Base-by-base conservation (phyloP, 2,329 filamentous ascomycete genomes). In the Fusarium sp. region DNA sequence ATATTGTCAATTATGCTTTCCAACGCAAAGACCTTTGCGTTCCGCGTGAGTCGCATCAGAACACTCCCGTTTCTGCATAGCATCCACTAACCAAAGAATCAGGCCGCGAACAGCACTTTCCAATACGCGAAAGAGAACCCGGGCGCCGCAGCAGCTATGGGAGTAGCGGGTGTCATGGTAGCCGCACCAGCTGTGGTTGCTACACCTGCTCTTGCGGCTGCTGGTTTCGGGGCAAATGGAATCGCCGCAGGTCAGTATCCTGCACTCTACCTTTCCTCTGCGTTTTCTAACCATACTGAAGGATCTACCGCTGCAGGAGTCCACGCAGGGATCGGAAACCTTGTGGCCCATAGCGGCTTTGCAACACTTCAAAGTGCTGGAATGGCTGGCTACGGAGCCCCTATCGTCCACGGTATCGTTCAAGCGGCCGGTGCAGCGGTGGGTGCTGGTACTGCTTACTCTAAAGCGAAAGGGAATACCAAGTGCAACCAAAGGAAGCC, bases 351-450 rank as follows among this genome's bases (percentile, higher is more conserved):
- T 0, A 64, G 72, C 9, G 1, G 67, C 2, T 78, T 80, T 33
- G 74, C 78, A 1, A 72, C 58, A 6, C 62, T 78, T 0, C 74
- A 78, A 67, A 79, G 76, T 42, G 77, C 77, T 0, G 78, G 54
- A 0, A 65, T 65, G 4, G 76, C 72, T 0, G 79, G 79, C 1
- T 74, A 70, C 13, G 75, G 75, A 2, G 57, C 69, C 2, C 60
- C 68, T 0, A 59, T 52, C 0, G 70, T 76, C 3, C 33, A 72
- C 2, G 62, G 63, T 2, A 60, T 49, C 1, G 54, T 75, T 12
- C 71, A 74, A 15, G 64, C 28, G 13, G 30, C 30, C 8, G 57
- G 45, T 1, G 38, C 42, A 15, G 23, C 28, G 2, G 9, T 49
- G 1, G 41, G 34, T 2, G 46, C 49, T 16, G 28, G 31, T 7